Evolutionary conservation across 129 eudicot species (phyloP).

Genomic region (Ambrosia artemisiifolia): DNA sequence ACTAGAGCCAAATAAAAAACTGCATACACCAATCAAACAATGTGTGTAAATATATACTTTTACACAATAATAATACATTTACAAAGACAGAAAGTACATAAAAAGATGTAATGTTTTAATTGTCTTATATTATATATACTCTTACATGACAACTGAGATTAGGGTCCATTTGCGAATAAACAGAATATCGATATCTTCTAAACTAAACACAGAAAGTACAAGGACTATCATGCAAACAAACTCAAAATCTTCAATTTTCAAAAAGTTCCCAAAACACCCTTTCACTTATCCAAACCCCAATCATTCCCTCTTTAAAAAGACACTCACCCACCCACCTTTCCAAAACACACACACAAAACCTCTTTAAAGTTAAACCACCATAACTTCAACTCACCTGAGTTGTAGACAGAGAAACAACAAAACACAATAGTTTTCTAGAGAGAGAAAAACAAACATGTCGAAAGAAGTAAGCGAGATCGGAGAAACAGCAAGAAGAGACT

Average conservation of each 20-base stretch:
- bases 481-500: conserved; percentile 36
- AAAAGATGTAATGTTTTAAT: not conserved
- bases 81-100: too few relatives aligned
- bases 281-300: conserved; percentile 43
- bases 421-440: not conserved
- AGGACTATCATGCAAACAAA: conserved; percentile 10
- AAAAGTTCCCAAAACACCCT: conserved; percentile 37
- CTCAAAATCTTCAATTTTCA: not conserved
- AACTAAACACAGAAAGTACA: not conserved
- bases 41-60: too few relatives aligned
- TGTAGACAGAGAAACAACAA: conserved; percentile 28
- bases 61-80: not conserved
- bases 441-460: conserved; percentile 42
- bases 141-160: not conserved
- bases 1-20: too few relatives aligned
- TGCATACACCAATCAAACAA: too few relatives aligned
- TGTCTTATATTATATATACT: not conserved
- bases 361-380: not conserved
- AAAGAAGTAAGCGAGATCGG: conserved; percentile 74
- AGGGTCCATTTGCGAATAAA: not conserved
- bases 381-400: conserved; percentile 11
- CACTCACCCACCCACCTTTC: conserved; percentile 29
- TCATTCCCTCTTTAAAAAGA: conserved; percentile 26
- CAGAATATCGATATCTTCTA: not conserved
- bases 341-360: conserved; percentile 20